Percentiles rank a stretch among this genome's conserved stretches.
These are phyloP conservation scores for Diaporthe aspalathi DNA, from an alignment of 2,329 filamentous ascomycete species.

Conservation along the genomic window DNA sequence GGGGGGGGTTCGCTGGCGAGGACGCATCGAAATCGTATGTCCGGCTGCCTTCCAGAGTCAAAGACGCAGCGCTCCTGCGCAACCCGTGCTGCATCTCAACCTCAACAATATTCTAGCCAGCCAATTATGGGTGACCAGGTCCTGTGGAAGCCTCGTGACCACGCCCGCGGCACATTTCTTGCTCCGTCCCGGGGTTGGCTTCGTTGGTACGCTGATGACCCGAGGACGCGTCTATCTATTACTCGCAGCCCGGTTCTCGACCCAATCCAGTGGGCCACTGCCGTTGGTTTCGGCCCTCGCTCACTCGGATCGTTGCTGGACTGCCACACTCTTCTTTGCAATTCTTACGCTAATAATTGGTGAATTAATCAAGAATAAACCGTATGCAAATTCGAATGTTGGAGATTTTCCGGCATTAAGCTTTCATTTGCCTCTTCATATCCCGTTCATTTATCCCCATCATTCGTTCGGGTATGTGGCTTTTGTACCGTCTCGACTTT, in stretches of 20 bases:
- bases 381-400: too few species aligned
- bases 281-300: too few species aligned
- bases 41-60: neutral
- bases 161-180: slow-evolving; percentile 6
- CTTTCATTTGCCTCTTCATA: too few species aligned
- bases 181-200: neutral
- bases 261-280: too few species aligned
- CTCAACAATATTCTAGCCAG: slow-evolving; percentile 3
- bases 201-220: neutral
- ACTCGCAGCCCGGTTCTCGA: neutral
- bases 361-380: too few species aligned
- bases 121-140: slow-evolving; percentile 2
- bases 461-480: too few species aligned
- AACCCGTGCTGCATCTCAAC: slow-evolving; percentile 18
- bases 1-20: neutral
- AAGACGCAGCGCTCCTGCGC: slow-evolving; percentile 8
- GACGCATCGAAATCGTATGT: neutral
- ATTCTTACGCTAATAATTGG: too few species aligned
- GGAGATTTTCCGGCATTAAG: too few species aligned
- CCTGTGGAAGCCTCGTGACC: slow-evolving; percentile 31
- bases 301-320: too few species aligned
- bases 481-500: neutral
- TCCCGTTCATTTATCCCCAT: neutral
- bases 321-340: too few species aligned
- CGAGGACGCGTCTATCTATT: neutral